phyloP scores from a whole-genome alignment of 768 basidiomycete genomes.

The Suillus decipiens region DNA sequence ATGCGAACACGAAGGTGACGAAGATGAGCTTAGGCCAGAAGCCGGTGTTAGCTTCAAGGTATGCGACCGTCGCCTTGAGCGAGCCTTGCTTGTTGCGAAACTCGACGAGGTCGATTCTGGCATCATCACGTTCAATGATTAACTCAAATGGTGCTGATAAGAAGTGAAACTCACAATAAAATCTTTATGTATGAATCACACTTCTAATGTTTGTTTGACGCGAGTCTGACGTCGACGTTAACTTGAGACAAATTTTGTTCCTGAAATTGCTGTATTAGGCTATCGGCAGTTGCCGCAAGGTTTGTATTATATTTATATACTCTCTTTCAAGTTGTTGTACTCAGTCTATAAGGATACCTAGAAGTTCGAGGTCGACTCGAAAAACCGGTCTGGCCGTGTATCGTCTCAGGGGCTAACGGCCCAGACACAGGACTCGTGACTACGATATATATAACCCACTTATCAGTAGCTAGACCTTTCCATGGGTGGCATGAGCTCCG shows the following conservation, averaged over 20 bases:
- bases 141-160: background rate
- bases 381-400: no score
- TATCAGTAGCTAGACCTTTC: no score
- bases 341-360: no score
- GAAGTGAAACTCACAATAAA: conserved; percentile 4
- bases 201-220: background rate
- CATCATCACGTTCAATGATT: background rate
- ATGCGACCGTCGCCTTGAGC: conserved; percentile 10
- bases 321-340: no score
- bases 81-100: conserved; percentile 6
- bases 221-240: conserved; percentile 3
- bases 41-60: conserved; percentile 9
- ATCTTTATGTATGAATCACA: background rate
- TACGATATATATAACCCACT: no score
- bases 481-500: no score
- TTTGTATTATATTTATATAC: no score
- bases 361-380: no score
- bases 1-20: background rate
- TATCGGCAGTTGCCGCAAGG: background rate
- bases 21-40: conserved; percentile 4
- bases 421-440: no score
- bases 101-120: background rate
- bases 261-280: background rate
- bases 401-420: no score
- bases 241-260: background rate